phyloP scores from a whole-genome alignment of 1,284 basidiomycete species.

The Pseudozyma sp. region DNA sequence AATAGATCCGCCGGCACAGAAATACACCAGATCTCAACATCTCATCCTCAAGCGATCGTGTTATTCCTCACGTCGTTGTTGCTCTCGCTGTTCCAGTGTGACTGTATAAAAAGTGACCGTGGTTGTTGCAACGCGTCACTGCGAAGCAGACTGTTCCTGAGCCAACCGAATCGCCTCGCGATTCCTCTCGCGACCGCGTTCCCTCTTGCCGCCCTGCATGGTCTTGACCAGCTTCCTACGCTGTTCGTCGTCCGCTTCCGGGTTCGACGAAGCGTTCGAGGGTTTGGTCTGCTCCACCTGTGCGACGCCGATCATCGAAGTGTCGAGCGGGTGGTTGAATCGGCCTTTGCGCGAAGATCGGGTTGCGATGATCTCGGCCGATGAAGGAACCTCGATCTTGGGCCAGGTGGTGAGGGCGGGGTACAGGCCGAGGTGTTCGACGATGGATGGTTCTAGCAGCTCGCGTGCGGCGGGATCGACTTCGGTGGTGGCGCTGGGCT shows the following conservation, averaged over 20 bases:
- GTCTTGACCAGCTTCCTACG: constrained; percentile 54
- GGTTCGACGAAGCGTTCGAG: constrained; percentile 22
- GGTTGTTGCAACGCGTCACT: background rate
- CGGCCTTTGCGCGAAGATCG: constrained; percentile 37
- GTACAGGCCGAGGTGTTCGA: constrained; percentile 53
- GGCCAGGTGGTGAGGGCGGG: constrained; percentile 58
- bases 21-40: no score
- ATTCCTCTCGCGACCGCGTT: constrained; percentile 55
- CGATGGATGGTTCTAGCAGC: constrained; percentile 29
- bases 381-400: constrained; percentile 52
- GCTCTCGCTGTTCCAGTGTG: no score
- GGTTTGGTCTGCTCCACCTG: constrained; percentile 28
- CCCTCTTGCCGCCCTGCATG: constrained; percentile 58
- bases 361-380: constrained; percentile 53
- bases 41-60: no score
- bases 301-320: constrained; percentile 40
- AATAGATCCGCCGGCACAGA: no score
- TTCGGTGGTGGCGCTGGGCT: constrained; percentile 9
- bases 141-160: constrained; percentile 21
- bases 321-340: constrained; percentile 48
- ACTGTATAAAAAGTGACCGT: no score
- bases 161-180: constrained; percentile 47
- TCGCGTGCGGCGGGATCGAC: constrained; percentile 14
- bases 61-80: no score
- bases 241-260: constrained; percentile 33